Evolutionary conservation across 2,329 filamentous ascomycete species (phyloP).

Genomic region (Aspergillus texensis): DNA sequence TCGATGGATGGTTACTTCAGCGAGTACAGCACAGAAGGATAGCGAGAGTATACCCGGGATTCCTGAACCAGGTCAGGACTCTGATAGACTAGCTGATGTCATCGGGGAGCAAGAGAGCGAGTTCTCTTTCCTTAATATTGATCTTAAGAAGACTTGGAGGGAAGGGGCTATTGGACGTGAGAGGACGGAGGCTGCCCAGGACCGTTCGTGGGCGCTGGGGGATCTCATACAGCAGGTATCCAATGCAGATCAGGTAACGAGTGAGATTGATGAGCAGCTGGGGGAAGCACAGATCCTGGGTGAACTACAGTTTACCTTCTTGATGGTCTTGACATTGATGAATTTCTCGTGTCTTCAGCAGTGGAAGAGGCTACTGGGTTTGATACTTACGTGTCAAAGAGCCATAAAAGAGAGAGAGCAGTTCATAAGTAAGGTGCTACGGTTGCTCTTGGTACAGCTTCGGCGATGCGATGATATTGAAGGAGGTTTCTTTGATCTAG

Average conservation of each 20-base stretch:
- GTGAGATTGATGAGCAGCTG: constrained; percentile 31
- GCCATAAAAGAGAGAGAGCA: constrained; percentile 52
- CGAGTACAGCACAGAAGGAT: constrained; percentile 59
- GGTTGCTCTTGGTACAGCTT: constrained; percentile 56
- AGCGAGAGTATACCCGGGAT: constrained; percentile 63
- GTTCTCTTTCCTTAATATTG: constrained; percentile 59
- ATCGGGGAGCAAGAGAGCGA: constrained; percentile 46
- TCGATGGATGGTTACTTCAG: constrained; percentile 60
- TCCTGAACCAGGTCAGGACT: constrained; percentile 25
- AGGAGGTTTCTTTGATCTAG: constrained; percentile 63
- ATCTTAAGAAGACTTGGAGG: constrained; percentile 65
- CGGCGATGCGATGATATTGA: constrained; percentile 61
- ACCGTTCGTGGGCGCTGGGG: constrained; percentile 63
- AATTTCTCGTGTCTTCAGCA: constrained; percentile 69
- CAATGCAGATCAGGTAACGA: not conserved
- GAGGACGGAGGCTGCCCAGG: constrained; percentile 63
- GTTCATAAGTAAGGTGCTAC: constrained; percentile 57
- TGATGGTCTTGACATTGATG: constrained; percentile 65
- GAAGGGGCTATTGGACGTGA: constrained; percentile 63
- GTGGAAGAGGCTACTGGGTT: constrained; percentile 62
- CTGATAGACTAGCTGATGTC: constrained; percentile 21
- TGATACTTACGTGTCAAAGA: constrained; percentile 59
- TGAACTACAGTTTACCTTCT: constrained; percentile 64
- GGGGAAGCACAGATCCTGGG: constrained; percentile 52
- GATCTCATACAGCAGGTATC: constrained; percentile 50